Evolutionary conservation across 345 rosid species (phyloP), one percentile per base, ranked within the genome.

Genomic region (Ceriops tagal): DNA sequence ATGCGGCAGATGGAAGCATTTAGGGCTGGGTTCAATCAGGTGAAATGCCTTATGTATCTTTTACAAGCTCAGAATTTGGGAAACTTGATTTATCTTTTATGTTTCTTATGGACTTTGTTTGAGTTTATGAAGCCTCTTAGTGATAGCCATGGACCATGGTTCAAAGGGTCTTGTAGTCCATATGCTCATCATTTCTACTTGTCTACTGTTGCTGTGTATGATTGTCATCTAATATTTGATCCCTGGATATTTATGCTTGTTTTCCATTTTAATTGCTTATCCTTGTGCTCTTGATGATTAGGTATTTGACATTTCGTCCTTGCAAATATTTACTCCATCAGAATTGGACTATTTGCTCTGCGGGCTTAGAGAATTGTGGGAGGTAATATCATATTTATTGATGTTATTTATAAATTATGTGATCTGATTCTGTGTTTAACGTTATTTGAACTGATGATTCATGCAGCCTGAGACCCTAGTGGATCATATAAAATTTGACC

Each of bases 341-440:
- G 99, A 96, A 70, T 74, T 92, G 85, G 99, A 96, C 73, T 84
- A 96, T 78, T 81, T 92, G 86, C 87, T 96, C 20, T 96, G 99
- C 78, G 98, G 99, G 51, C 98, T 92, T 52, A 83, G 98, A 77
- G 99, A 96, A 82, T 66, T 92, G 86, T 92, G 99, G 99, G 88
- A 96, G 98, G 98, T 92, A 83, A 74, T 27, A 61, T 58, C 6
- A 58, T 6, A 27, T 35, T 4, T 32, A 26, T 52, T 71, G 67
- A 5, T 69, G 47, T 10, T 5, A 15, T 31, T 31, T 67, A 21
- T 24, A 16, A 60, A 35, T 65, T 53, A 15, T 13, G 1, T 39
- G 53, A 28, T 22, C 31, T 28, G 70, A 67, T 49, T 51, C 43
- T 8, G 37, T 62, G 52, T 35, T 61, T 10, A 20, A 11, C 13